phyloP scores from a whole-genome alignment of 352 stramenopile genomes.

The Phytophthora sp. region DNA sequence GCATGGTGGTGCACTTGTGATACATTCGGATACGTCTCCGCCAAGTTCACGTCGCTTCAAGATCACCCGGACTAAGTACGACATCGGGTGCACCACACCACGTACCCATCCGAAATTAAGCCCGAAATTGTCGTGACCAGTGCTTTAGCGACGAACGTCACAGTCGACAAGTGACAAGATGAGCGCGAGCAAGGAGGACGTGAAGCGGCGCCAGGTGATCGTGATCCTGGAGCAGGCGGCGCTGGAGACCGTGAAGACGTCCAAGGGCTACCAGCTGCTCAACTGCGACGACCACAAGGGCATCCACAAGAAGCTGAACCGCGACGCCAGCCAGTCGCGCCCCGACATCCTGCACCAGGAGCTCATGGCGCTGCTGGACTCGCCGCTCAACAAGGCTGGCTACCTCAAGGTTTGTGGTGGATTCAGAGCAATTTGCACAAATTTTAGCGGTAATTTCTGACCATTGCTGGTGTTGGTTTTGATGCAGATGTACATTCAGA shows the following conservation, averaged over 20 bases:
- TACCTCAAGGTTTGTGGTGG: conserved; percentile 90
- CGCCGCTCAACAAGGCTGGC: conserved; percentile 99
- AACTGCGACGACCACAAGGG: conserved; percentile 99
- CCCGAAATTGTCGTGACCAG: conserved; percentile 3
- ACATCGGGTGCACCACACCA: not conserved
- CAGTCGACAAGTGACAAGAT: conserved; percentile 7
- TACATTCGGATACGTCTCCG: conserved; percentile 3
- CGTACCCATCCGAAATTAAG: not conserved
- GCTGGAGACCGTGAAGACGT: conserved; percentile 99
- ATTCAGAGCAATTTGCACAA: too few relatives aligned
- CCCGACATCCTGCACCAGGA: conserved; percentile 99
- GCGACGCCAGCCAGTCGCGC: conserved; percentile 96
- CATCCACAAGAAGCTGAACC: conserved; percentile 95
- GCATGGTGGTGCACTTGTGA: conserved; percentile 7
- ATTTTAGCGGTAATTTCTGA: not conserved
- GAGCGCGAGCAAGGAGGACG: conserved; percentile 68
- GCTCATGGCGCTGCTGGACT: conserved; percentile 98
- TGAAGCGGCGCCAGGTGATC: conserved; percentile 93
- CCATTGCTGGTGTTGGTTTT: not conserved
- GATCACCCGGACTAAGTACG: conserved; percentile 12
- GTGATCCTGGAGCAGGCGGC: conserved; percentile 98
- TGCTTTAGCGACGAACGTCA: conserved; percentile 14
- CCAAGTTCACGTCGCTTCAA: conserved; percentile 30
- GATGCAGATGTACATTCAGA: conserved; percentile 93
- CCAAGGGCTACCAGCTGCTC: conserved; percentile 98